Base-by-base conservation (phyloP, 345 rosid species). In the Sisymbrium irio region DNA sequence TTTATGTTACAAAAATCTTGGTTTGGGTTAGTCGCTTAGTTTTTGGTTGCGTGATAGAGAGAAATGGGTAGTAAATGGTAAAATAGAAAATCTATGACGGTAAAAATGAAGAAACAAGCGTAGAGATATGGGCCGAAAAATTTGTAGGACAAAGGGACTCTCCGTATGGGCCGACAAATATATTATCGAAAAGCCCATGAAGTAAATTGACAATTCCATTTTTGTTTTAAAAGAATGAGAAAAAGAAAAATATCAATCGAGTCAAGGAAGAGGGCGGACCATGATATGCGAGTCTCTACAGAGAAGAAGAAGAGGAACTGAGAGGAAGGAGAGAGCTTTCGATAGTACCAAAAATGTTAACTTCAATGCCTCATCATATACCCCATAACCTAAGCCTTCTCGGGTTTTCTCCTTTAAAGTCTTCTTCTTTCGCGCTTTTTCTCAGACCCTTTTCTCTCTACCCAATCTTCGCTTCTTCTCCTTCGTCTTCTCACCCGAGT, bases 341-440 rank as follows among this genome's bases (percentile, higher is more conserved):
- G 53, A 18, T 40, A 32, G n/a, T 17, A 50, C 27, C 47, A 36
- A 36, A 62, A 42, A 76, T 70, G 71, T 14, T 70, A 63, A 46
- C 44, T 76, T 62, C 79, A 85, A 85, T 85, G 90, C 81, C 76
- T 11, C 86, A 50, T 68, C 86, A 50, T 65, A 19, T 80, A 12
- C 61, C 81, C 2, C 76, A 84, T 28, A 79, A 71, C 44, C 80
- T 84, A 44, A 77, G 88, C 79, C 19, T 69, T 46, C 5, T 69
- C 30, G 44, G 75, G 0, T 36, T 72, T 79, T 71, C 81, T 86
- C 69, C 82, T 81, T 65, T 81, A 67, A 30, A 83, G 82, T 39
- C 77, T 69, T 46, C 82, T 58, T 15, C 87, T 78, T 55, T 78
- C 79, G n/a, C 80, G n/a, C 73, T 68, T 35, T 40, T 65, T 54